phyloP scores from a whole-genome alignment of 495 filamentous ascomycete genomes.

The Penicillium simplicissimum region DNA sequence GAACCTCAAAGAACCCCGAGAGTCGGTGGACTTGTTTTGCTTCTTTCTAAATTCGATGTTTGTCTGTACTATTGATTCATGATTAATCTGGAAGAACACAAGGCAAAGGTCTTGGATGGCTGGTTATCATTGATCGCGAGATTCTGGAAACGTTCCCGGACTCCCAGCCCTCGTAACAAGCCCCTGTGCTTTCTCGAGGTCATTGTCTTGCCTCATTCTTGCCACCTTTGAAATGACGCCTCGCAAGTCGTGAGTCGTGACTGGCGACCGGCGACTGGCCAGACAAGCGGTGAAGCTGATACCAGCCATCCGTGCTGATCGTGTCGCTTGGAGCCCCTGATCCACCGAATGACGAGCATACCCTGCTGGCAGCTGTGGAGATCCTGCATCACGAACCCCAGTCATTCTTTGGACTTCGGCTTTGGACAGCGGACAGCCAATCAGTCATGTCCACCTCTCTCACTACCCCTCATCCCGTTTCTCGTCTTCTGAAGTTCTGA shows the following conservation, averaged over 20 bases:
- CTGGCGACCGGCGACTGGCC: slow-evolving; percentile 2
- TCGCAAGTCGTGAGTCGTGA: too few relatives aligned
- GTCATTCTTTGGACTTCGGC: slow-evolving; percentile 12
- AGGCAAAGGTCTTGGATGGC: background rate
- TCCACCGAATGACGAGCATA: slow-evolving; percentile 37
- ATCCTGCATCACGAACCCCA: slow-evolving; percentile 24
- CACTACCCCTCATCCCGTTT: slow-evolving; percentile 5
- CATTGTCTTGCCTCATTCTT: background rate
- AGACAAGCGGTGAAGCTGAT: slow-evolving; percentile 35
- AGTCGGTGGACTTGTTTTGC: background rate
- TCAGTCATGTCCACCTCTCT: slow-evolving; percentile 17
- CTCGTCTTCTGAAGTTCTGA: background rate
- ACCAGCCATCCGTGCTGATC: slow-evolving; percentile 28
- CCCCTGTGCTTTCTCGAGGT: background rate
- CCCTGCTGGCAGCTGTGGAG: slow-evolving; percentile 27
- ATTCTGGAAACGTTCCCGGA: background rate
- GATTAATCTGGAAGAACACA: background rate
- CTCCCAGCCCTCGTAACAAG: background rate
- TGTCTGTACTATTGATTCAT: background rate
- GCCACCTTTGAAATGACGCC: background rate
- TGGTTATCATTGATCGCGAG: background rate
- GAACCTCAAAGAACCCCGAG: background rate
- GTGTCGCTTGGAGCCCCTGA: slow-evolving; percentile 30
- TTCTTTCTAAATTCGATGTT: background rate
- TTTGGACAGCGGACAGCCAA: slow-evolving; percentile 15